Conservation (phyloP, 176 grass and related monocot genomes). For the Phragmites australis region DNA sequence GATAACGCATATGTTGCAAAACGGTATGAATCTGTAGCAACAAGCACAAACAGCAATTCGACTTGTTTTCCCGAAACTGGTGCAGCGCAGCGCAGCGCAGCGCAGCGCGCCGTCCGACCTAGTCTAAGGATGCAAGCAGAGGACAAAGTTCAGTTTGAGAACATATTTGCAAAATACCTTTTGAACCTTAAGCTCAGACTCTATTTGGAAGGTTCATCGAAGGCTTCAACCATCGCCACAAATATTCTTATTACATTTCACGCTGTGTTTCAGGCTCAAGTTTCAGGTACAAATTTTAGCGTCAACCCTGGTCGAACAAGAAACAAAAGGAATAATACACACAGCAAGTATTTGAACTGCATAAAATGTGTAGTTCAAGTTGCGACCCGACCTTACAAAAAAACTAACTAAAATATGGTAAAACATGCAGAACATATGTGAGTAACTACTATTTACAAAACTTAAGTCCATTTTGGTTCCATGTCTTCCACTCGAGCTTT, state of each 20-base stretch:
- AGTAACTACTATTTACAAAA: too few species aligned
- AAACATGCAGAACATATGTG: background rate
- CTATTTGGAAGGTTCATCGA: background rate
- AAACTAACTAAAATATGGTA: background rate
- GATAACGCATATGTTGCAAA: too few species aligned
- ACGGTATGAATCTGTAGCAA: too few species aligned
- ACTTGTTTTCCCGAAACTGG: too few species aligned
- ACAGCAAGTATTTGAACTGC: too few species aligned
- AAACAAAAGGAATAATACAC: background rate
- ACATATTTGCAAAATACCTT: background rate
- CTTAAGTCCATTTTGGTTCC: too few species aligned
- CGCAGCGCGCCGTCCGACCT: too few species aligned
- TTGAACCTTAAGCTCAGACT: background rate
- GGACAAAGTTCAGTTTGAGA: background rate
- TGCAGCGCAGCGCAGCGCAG: too few species aligned
- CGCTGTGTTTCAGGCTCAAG: background rate
- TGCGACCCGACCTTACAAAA: background rate
- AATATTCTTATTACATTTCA: background rate
- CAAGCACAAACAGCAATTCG: too few species aligned
- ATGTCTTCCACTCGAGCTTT: too few species aligned
- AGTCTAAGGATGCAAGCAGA: background rate
- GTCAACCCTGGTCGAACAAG: background rate
- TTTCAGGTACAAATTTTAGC: background rate
- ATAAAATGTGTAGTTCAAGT: background rate
- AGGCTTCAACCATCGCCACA: background rate